Base-by-base conservation (phyloP, 805 yeast genomes). In the Myxozyma kluyveri region DNA sequence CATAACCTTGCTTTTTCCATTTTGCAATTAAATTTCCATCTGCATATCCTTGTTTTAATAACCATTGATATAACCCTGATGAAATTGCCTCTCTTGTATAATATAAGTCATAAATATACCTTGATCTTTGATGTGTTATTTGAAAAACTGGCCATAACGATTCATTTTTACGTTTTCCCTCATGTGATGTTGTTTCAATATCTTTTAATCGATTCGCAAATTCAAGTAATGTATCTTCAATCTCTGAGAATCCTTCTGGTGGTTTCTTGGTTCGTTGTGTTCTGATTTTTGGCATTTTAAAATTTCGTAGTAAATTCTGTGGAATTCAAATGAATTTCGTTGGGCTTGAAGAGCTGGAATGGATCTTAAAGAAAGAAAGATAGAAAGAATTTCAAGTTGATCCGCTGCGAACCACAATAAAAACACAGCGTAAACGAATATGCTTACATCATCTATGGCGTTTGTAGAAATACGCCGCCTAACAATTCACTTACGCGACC, bases 1-100 rank as follows among this genome's bases (percentile, higher is more conserved):
- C 96, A 66, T 89, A 89, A 7, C 96, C 96, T 63, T 79, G 82
- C 63, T 83, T 83, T 67, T 80, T 81, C 90, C 90, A 84, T 72
- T 84, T 89, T 21, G 96, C 91, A 27, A 89, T 86, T 50, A 89
- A 69, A 40, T 80, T 76, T 4, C 73, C 78, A 64, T 89, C 91
- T 1, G 79, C 86, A 56, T 80, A 79, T 52, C 79, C 78, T 60
- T 86, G 82, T 61, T 77, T 77, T 41, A 88, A 62, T 19, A 88
- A 69, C 84, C 88, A 89, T 40, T 81, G 81, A 67, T 87, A 89
- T 5, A 89, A 71, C 35, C 82, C 83, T 44, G 73, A 70, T 1
- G 84, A 76, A 18, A 89, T 86, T 18, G 82, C 75, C 57, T 84
- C 80, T 57, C 86, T 76, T 57, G 81, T 81, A 70, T 86, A 87